A percentile compares a stretch with the other conserved stretches of the same genome.
Conservation (phyloP, 495 filamentous ascomycete species). For the Amniculicola lignicola region DNA sequence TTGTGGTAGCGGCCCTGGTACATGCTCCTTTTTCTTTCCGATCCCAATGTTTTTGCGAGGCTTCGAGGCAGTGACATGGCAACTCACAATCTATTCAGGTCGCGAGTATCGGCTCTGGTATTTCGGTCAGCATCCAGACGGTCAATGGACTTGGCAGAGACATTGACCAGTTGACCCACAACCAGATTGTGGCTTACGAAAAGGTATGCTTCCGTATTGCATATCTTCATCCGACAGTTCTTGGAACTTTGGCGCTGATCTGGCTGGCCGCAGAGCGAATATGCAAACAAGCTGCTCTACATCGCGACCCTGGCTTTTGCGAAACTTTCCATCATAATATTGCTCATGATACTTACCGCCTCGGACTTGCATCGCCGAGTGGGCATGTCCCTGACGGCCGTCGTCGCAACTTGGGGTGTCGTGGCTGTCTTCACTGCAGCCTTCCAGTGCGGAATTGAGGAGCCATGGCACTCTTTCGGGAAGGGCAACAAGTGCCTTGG, state of each 20-base stretch:
- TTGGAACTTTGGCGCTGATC: not conserved
- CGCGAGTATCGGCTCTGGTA: conserved; percentile 23
- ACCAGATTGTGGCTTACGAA: conserved; percentile 23
- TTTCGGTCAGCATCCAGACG: conserved; percentile 22
- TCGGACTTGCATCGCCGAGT: conserved; percentile 18
- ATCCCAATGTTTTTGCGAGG: not conserved
- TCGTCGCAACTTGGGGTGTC: conserved; percentile 20
- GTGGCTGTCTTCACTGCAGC: conserved; percentile 10
- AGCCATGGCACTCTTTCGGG: conserved; percentile 17
- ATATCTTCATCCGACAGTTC: conserved; percentile 2
- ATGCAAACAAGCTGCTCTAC: conserved; percentile 31
- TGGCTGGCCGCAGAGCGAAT: conserved; percentile 21
- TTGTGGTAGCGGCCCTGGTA: conserved; percentile 27
- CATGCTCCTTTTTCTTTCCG: too few relatives aligned
- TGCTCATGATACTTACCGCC: conserved; percentile 22
- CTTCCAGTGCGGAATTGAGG: conserved; percentile 16
- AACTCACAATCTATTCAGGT: conserved; percentile 6
- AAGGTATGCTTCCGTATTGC: conserved; percentile 18
- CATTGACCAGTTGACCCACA: conserved; percentile 2
- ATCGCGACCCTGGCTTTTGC: conserved; percentile 28
- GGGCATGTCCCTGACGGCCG: conserved; percentile 9
- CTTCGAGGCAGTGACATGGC: not conserved
- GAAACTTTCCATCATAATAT: conserved; percentile 28
- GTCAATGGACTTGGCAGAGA: conserved; percentile 21
- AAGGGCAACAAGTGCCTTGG: conserved; percentile 6